Conservation (phyloP, 2,329 filamentous ascomycete genomes). For the Aspergillus hiratsukae region DNA sequence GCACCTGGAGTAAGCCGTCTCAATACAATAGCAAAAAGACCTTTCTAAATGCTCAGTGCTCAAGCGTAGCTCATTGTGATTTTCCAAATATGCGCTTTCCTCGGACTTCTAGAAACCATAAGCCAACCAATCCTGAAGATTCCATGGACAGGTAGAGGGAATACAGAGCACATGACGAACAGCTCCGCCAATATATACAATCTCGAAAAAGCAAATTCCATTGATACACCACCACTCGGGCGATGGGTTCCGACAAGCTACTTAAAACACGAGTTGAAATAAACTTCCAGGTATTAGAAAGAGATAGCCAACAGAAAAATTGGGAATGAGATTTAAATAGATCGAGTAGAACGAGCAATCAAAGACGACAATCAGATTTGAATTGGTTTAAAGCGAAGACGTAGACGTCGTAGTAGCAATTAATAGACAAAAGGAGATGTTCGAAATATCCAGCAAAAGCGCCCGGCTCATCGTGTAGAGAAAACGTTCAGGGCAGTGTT, state of each 20-base stretch:
- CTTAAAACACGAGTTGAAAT: conserved; percentile 9
- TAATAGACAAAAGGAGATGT: not conserved
- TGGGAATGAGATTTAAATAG: not conserved
- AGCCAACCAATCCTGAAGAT: not conserved
- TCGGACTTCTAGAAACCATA: not conserved
- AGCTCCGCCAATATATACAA: conserved; percentile 6
- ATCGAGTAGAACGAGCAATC: not conserved
- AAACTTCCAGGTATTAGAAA: conserved; percentile 1
- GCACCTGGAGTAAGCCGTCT: not conserved
- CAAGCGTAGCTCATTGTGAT: not conserved
- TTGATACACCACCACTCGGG: not conserved
- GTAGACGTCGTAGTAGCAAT: not conserved
- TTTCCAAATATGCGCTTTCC: not conserved
- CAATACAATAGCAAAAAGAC: not conserved
- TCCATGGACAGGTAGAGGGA: not conserved
- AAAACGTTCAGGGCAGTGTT: not conserved
- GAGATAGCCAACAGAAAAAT: not conserved
- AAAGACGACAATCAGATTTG: not conserved
- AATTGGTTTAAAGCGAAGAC: not conserved
- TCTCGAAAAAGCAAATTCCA: not conserved
- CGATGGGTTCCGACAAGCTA: not conserved
- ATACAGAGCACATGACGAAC: conserved; percentile 7
- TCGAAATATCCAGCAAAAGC: not conserved
- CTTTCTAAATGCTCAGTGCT: not conserved
- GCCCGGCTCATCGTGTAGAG: not conserved